Evolutionary conservation across 192 early-diverging fungal species (phyloP), one percentile per base, ranked within the genome.

Genomic region (Coemansia sp.): DNA sequence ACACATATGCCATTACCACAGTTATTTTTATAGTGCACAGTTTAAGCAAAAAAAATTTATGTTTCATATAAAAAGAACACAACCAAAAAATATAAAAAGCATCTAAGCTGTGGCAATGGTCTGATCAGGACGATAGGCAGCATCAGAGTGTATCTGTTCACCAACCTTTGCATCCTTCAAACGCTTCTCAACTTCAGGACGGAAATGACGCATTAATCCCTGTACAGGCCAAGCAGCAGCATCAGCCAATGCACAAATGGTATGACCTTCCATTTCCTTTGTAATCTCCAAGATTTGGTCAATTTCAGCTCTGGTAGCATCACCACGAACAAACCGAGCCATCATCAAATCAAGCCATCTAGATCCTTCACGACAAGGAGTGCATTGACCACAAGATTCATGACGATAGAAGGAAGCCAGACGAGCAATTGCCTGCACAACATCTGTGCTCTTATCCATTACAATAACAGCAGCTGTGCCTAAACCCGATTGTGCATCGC

Each of bases 161-260:
- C 77, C 72, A 19, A 69, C 39, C 20, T 32, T 31, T n/a, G 72
- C 72, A 46, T 71, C 72, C 51, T 71, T 70, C 50, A 79, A 51
- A 17, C 76, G 71, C 39, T 33, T 56, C 70, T 78, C 76, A 25
- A 78, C 66, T 30, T 72, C 67, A 3, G 76, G 70, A 39, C 72
- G 63, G 86, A 96, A 96, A 74, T 95, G 91, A 51, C 94, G 89
- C 72, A 98, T 95, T 54, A 98, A 84, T 67, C 94, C 94, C 82
- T 93, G 89, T 31, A 98, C 93, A 9, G 97, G 97, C 95, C 95
- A 97, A 54, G 97, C 97, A 24, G 97, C 95, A 32, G 97, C 97
- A 82, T 98, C 97, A 58, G 95, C 97, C 82, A 98, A 84, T 42
- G 97, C 97, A 74, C 97, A 99, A 74, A 99, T 99, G n/a, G 97